A percentile compares a stretch with the other conserved stretches of the same genome.
phyloP scores from a whole-genome alignment of 2,329 filamentous ascomycete species.

The Aureobasidium sp. region DNA sequence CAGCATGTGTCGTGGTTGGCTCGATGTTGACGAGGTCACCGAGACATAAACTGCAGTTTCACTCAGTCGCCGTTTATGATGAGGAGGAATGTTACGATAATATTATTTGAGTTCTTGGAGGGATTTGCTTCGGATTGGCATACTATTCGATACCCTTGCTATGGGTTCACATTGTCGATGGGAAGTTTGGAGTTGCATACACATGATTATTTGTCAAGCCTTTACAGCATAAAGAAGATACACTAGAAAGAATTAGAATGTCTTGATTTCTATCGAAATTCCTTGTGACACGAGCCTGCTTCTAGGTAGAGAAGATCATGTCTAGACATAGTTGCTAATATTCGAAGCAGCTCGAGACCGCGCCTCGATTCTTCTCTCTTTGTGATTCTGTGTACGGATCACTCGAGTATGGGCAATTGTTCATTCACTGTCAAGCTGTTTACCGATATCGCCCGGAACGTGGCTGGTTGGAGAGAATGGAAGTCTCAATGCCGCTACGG shows the following conservation, averaged over 20 bases:
- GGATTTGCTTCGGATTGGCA: not conserved
- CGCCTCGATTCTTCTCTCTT: too few relatives aligned
- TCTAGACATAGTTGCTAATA: too few relatives aligned
- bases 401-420: not conserved
- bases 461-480: not conserved
- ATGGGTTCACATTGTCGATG: not conserved
- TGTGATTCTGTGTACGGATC: too few relatives aligned
- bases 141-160: conserved; percentile 9
- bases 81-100: conserved; percentile 6
- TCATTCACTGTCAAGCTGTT: not conserved
- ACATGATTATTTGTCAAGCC: not conserved
- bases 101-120: not conserved
- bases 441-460: not conserved
- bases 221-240: not conserved
- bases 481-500: too few relatives aligned
- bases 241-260: not conserved
- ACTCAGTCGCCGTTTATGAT: not conserved
- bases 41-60: not conserved
- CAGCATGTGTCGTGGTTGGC: conserved; percentile 21
- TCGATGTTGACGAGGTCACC: conserved; percentile 17
- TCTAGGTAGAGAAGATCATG: not conserved
- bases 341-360: too few relatives aligned
- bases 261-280: not conserved
- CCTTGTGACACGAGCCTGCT: not conserved
- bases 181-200: conserved; percentile 6